Base-by-base conservation (phyloP, 2,329 filamentous ascomycete genomes). In the Xylariaceae sp. region DNA sequence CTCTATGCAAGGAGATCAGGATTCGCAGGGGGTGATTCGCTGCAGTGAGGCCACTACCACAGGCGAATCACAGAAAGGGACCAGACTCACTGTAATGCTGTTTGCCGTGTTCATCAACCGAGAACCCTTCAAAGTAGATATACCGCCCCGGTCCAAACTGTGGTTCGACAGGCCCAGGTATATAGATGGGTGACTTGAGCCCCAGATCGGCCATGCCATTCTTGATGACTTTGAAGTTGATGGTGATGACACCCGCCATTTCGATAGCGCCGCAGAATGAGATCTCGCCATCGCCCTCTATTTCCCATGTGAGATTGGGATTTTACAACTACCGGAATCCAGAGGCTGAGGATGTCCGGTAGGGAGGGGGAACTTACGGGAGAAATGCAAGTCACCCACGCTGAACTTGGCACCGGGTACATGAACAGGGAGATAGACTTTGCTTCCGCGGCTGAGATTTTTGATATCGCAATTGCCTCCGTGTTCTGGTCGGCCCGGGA, bases 401-500 rank as follows among this genome's bases (percentile, higher is more conserved):
- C 83, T 88, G 71, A 96, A 96, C 67, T 95, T 95, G 42, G 91
- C 92, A 0, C 92, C 92, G 0, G 79, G 72, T 4, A 96, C 89
- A 64, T 95, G 91, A 0, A 96, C 87, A 0, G 92, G 92, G 0
- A 96, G 79, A 68, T 91, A 96, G 0, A 95, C 88, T 67, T 92
- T 92, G 54, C 80, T 86, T 1, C 89, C 89, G 6, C 89, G 77
- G 1, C 81, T 87, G 29, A 95, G 76, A 64, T 94, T 94, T 74
- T 95, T 95, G 70, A 95, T 94, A 62, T 96, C 90, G 67, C 89
- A 94, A 65, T 95, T 95, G 0, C 91, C 92, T 13, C 92, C 92
- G 63, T 95, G 88, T 65, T 95, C 90, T 0, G 90, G 89, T 0
- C 90, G 77, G 2, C 91, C 86, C 0, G 91, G 91, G 45, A 96